These are phyloP conservation scores for Entonaema liquescens DNA, from an alignment of 495 filamentous ascomycete species.

Conservation along the genomic window DNA sequence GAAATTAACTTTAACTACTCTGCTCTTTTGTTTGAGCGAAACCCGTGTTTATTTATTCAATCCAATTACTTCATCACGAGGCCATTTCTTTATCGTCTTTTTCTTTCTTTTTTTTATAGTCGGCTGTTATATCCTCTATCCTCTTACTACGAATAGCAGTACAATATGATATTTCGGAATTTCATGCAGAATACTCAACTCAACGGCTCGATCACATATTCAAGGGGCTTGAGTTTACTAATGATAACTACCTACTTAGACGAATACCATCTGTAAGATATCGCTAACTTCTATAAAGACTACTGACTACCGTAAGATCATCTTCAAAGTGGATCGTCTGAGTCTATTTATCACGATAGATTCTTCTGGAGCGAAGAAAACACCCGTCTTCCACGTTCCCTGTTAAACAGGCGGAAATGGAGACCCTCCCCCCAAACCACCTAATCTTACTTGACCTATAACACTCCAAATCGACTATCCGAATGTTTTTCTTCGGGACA, in stretches of 20 bases:
- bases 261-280: background rate
- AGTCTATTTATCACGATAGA: background rate
- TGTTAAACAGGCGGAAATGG: background rate
- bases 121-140: too few relatives aligned
- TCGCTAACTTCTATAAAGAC: background rate
- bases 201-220: background rate
- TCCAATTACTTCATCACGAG: background rate
- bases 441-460: background rate
- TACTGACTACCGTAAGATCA: background rate
- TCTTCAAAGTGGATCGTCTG: background rate
- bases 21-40: background rate
- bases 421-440: background rate
- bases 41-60: background rate
- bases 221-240: background rate
- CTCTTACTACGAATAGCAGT: too few relatives aligned
- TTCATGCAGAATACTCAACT: background rate
- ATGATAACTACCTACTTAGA: too few relatives aligned
- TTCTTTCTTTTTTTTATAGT: too few relatives aligned
- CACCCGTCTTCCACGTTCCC: background rate
- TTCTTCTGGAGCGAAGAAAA: background rate
- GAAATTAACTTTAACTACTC: too few relatives aligned
- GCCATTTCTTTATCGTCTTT: background rate
- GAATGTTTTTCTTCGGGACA: background rate
- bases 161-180: background rate
- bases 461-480: background rate